A percentile compares a stretch with the other conserved stretches of the same genome.
These are phyloP conservation scores for Alternaria rosae DNA, from an alignment of 2,329 filamentous ascomycete genomes.

Conservation along the genomic window DNA sequence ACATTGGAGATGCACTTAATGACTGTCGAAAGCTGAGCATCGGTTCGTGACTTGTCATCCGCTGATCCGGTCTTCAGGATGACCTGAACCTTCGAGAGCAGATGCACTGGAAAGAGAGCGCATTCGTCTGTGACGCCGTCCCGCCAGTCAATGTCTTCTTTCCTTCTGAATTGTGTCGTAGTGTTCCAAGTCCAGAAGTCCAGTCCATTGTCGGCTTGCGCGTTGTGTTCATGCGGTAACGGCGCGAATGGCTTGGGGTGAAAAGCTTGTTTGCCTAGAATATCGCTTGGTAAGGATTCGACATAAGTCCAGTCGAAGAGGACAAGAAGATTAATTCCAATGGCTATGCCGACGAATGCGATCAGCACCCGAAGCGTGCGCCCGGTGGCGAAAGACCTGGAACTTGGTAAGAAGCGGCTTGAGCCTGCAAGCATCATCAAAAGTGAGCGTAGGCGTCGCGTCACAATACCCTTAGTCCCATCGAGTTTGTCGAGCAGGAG, in stretches of 20 bases:
- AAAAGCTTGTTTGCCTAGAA: background rate
- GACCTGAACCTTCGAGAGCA: background rate
- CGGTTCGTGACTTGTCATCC: background rate
- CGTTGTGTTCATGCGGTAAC: accelerated
- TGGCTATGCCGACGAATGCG: background rate
- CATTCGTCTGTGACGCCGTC: background rate
- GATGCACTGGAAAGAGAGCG: background rate
- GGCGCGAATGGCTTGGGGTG: background rate
- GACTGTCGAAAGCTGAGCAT: background rate
- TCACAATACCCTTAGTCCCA: background rate
- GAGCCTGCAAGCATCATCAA: background rate
- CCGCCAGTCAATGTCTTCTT: background rate
- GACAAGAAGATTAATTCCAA: accelerated
- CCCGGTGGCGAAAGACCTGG: background rate
- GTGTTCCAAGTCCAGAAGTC: background rate
- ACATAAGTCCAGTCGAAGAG: background rate
- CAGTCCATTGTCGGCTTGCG: background rate
- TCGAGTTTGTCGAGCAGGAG: background rate
- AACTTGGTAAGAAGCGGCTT: background rate
- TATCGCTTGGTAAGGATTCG: background rate
- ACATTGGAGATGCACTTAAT: background rate
- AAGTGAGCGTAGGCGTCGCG: background rate
- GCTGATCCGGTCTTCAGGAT: background rate
- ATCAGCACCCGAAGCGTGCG: background rate
- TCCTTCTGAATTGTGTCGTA: background rate